Evolutionary conservation across 306 rosid species (phyloP).

Genomic region (Geum urbanum): DNA sequence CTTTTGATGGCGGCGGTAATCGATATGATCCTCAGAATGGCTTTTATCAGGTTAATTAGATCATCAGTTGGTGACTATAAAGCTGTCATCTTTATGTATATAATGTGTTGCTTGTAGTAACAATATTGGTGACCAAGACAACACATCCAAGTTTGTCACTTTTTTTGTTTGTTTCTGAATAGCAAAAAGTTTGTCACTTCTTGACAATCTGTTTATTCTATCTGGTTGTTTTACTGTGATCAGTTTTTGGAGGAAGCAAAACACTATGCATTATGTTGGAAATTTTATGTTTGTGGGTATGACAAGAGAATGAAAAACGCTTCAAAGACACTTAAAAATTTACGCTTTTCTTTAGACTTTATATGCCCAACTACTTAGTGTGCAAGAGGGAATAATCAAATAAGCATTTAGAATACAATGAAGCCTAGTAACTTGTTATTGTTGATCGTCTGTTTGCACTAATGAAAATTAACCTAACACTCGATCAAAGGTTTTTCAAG

Average conservation of each 20-base stretch:
- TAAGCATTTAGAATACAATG: too few species aligned
- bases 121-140: background rate
- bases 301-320: too few species aligned
- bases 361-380: too few species aligned
- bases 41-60: conserved; percentile 21
- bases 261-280: conserved; percentile 27
- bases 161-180: background rate
- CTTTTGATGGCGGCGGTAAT: conserved; percentile 35
- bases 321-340: too few species aligned
- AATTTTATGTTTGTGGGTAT: too few species aligned
- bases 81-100: background rate
- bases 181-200: background rate
- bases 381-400: too few species aligned
- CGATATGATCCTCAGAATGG: conserved; percentile 50
- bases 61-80: background rate
- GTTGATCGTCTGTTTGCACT: too few species aligned
- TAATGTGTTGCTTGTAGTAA: background rate
- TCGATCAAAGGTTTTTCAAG: too few species aligned
- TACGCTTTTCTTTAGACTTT: too few species aligned
- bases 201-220: background rate
- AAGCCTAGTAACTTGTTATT: too few species aligned
- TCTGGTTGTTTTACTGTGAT: conserved; percentile 9
- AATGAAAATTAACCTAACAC: too few species aligned
- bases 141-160: background rate
- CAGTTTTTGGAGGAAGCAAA: conserved; percentile 88